These are phyloP conservation scores for Elongisporangium prolatum DNA, from an alignment of 352 stramenopile species.

Conservation along the genomic window DNA sequence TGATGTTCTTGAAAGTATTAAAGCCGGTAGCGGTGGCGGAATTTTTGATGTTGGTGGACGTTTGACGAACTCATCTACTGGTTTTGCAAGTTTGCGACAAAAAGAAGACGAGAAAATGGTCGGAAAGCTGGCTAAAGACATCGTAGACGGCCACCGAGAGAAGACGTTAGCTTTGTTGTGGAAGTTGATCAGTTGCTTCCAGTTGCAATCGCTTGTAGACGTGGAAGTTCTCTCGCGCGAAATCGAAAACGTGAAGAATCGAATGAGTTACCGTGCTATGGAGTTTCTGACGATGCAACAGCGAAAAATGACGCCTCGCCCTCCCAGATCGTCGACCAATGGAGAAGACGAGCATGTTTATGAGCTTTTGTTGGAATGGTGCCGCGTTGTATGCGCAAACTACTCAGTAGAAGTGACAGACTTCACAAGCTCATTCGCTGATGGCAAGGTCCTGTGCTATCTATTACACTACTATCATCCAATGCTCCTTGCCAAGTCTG, in stretches of 20 bases:
- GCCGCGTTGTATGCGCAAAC: conserved; percentile 87
- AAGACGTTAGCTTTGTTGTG: conserved; percentile 94
- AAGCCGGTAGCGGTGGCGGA: conserved; percentile 11
- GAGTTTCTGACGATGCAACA: conserved; percentile 57
- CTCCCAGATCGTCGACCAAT: background rate
- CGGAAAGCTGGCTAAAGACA: conserved; percentile 84
- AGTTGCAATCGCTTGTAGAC: conserved; percentile 86
- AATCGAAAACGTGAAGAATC: conserved; percentile 60
- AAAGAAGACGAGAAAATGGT: conserved; percentile 60
- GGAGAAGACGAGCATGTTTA: conserved; percentile 49
- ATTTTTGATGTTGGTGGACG: conserved; percentile 13
- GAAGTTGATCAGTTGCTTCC: conserved; percentile 90
- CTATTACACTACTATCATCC: conserved; percentile 97
- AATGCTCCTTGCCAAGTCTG: conserved; percentile 70
- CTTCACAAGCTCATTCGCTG: conserved; percentile 92
- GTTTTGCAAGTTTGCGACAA: conserved; percentile 41
- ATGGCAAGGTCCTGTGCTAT: conserved; percentile 90
- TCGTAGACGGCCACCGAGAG: conserved; percentile 94
- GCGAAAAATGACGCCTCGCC: background rate
- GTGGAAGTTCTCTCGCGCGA: conserved; percentile 66
- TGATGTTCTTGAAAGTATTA: conserved; percentile 50
- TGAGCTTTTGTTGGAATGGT: conserved; percentile 89
- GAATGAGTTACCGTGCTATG: conserved; percentile 64
- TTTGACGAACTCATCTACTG: conserved; percentile 24
- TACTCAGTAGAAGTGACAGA: conserved; percentile 86